phyloP scores from a whole-genome alignment of 768 basidiomycete genomes.

The Strobilomyces confusus region DNA sequence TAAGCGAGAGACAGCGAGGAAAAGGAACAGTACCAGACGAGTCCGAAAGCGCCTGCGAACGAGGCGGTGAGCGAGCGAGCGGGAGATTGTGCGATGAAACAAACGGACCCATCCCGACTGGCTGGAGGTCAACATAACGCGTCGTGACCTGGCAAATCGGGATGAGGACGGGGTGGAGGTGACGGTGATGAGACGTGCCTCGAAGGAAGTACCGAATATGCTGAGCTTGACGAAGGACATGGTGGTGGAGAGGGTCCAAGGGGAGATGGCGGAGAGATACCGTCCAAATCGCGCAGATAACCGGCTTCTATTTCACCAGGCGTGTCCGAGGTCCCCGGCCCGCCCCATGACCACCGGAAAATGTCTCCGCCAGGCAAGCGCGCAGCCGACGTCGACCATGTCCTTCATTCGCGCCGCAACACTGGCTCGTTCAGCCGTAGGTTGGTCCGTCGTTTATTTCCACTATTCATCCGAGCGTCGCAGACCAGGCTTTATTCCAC shows the following conservation, averaged over 20 bases:
- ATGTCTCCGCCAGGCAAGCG: background rate
- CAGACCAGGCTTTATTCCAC: conserved; percentile 48
- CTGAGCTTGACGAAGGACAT: conserved; percentile 98
- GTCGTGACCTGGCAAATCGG: conserved; percentile 74
- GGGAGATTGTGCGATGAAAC: conserved; percentile 6
- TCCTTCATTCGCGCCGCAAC: conserved; percentile 39
- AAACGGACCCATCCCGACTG: conserved; percentile 93
- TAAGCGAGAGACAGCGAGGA: background rate
- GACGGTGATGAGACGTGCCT: conserved; percentile 45
- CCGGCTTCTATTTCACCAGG: background rate
- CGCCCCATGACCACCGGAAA: background rate
- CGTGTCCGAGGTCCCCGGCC: conserved; percentile 22
- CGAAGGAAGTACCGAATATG: conserved; percentile 98
- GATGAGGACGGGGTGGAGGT: conserved; percentile 5
- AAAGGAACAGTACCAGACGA: conserved; percentile 73
- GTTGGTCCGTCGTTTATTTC: conserved; percentile 16
- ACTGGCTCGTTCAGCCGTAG: conserved; percentile 42
- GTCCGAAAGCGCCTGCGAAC: conserved; percentile 79
- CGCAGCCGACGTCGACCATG: conserved; percentile 28
- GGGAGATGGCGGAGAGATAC: conserved; percentile 17
- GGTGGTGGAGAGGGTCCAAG: conserved; percentile 6
- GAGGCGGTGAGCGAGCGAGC: conserved; percentile 16
- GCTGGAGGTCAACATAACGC: conserved; percentile 98
- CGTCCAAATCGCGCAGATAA: conserved; percentile 16
- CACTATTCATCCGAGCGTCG: background rate